phyloP scores from a whole-genome alignment of 768 basidiomycete species.

The Dictyophora rubrovolvata region DNA sequence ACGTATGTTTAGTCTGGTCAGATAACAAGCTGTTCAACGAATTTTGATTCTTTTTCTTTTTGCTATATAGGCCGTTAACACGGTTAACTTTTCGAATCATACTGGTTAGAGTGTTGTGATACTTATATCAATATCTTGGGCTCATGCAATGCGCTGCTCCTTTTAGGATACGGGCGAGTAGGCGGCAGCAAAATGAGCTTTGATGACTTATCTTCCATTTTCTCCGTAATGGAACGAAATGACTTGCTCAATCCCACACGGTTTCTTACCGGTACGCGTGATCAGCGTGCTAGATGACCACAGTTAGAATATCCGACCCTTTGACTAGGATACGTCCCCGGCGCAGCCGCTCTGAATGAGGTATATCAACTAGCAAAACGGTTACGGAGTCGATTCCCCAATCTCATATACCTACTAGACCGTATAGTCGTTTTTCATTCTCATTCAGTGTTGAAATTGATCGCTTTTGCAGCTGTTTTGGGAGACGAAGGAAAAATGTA shows the following conservation, averaged over 20 bases:
- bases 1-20: conserved; percentile 41
- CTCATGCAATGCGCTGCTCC: neutral
- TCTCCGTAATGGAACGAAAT: conserved; percentile 63
- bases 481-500: conserved; percentile 88
- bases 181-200: conserved; percentile 75
- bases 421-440: conserved; percentile 40
- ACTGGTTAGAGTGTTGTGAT: conserved; percentile 41
- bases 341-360: conserved; percentile 62
- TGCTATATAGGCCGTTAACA: conserved; percentile 75
- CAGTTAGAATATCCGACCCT: neutral
- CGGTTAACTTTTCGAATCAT: conserved; percentile 94
- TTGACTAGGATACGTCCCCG: conserved; percentile 72
- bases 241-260: conserved; percentile 63
- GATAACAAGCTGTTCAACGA: neutral
- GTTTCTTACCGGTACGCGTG: conserved; percentile 61
- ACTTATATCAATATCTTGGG: neutral
- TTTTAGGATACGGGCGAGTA: conserved; percentile 67
- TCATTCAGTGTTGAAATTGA: neutral
- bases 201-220: conserved; percentile 65
- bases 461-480: conserved; percentile 63
- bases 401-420: conserved; percentile 80
- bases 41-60: neutral
- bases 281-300: neutral
- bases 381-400: conserved; percentile 46
- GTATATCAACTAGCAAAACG: conserved; percentile 53